Evolutionary conservation across 2,329 filamentous ascomycete genomes (phyloP).

Genomic region (Zalaria obscura): DNA sequence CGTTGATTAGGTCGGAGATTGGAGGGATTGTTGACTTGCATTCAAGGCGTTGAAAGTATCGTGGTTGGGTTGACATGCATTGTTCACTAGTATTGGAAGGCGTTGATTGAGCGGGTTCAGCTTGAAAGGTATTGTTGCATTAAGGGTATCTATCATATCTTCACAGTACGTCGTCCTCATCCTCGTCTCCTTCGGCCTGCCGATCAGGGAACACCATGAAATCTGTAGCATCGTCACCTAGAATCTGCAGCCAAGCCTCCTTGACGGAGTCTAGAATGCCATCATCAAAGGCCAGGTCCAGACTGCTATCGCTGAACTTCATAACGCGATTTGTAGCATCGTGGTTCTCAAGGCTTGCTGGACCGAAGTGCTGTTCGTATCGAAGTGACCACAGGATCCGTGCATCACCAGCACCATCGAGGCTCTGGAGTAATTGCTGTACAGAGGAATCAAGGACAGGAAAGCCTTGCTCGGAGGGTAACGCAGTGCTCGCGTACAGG

Average conservation of each 20-base stretch:
- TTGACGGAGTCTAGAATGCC: conserved; percentile 50
- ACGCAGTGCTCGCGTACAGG: conserved; percentile 38
- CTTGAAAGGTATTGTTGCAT: no score
- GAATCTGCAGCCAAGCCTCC: conserved; percentile 53
- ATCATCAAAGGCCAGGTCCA: conserved; percentile 66
- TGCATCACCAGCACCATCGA: conserved; percentile 22
- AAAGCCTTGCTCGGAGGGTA: conserved; percentile 28
- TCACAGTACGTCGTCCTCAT: conserved; percentile 3
- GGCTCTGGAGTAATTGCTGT: neutral
- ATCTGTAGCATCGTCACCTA: conserved; percentile 36
- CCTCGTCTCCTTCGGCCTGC: conserved; percentile 46
- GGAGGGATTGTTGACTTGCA: no score
- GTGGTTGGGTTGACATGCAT: no score
- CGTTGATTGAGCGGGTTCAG: no score
- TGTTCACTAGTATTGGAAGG: no score
- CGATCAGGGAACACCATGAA: conserved; percentile 75
- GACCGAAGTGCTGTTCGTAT: conserved; percentile 32
- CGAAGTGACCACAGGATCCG: conserved; percentile 36
- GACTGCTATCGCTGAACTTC: conserved; percentile 44
- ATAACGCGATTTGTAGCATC: conserved; percentile 25
- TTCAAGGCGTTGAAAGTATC: no score
- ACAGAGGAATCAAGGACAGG: conserved; percentile 17
- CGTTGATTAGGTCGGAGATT: no score
- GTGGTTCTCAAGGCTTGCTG: conserved; percentile 14
- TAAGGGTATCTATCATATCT: neutral